Evolutionary conservation across 1,284 basidiomycete species (phyloP), one percentile per base, ranked within the genome.

Genomic region (Puccinia triticina): DNA sequence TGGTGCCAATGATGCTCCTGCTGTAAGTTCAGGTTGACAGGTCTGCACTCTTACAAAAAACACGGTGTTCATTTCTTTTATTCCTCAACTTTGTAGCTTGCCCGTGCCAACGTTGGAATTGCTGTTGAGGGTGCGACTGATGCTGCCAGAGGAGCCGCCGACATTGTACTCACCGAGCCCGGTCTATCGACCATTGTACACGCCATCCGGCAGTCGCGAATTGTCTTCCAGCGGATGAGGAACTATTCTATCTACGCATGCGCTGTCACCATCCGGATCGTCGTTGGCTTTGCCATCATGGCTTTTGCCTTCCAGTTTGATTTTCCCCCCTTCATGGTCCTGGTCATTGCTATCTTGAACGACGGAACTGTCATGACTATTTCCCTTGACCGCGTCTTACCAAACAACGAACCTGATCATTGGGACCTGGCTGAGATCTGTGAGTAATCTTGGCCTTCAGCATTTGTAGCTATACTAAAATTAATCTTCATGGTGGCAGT

Each of bases 381-480:
- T 84, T 97, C 95, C 46, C 93, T 98, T 83, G 96, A 98, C 88
- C 94, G 96, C 88, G 96, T 98, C 84, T 89, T 98, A 86, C 96
- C 96, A 67, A 95, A 93, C 76, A 93, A 90, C 88, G 92, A 93
- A 82, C 87, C 87, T 79, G 95, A 98, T 88, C 92, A 93, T 86
- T 98, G 96, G 96, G 95, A 98, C 88, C 89, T 98, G 85, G 91
- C 93, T 48, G 96, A 98, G 90, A 98, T 98, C 86, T 98, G n/a
- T n/a, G 34, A 53, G 77, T 50, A 64, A 21, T 75, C n/a, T 34
- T 55, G 16, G 40, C 55, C 14, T 26, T 46, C 46, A 14, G 26
- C 21, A 40, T 57, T 55, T 55, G 34, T 23, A 37, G 18, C 4
- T 26, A 10, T 72, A 72, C 69, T 50, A 21, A 67, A 18, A 21